Conservation (phyloP, 345 rosid species). For the Trapa incisa region DNA sequence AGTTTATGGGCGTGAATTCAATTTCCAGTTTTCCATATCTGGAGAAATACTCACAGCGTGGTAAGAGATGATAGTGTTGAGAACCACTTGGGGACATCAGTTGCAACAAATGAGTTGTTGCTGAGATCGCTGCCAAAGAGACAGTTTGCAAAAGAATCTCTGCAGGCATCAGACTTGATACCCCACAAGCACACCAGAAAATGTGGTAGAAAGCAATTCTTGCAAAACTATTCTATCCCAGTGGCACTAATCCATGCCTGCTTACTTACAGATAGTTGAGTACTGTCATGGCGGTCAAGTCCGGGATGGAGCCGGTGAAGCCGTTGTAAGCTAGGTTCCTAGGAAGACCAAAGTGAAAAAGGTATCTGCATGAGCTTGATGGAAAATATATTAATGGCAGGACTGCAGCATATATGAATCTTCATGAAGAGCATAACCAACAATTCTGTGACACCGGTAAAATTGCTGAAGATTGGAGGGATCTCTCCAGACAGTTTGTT, state of each 20-base stretch:
- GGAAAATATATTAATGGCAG: neutral
- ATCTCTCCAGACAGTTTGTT: slow-evolving; percentile 22
- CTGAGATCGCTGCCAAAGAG: slow-evolving; percentile 31
- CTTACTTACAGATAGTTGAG: slow-evolving; percentile 29
- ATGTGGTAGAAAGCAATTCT: neutral
- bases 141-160: neutral
- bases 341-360: slow-evolving; percentile 1
- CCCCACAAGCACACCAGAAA: neutral
- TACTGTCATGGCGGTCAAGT: slow-evolving; percentile 21
- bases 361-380: neutral
- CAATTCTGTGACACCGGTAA: slow-evolving; percentile 18
- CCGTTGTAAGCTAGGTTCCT: slow-evolving; percentile 25
- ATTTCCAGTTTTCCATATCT: neutral
- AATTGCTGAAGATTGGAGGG: slow-evolving; percentile 20
- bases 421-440: slow-evolving; percentile 13
- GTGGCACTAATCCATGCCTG: neutral
- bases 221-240: neutral
- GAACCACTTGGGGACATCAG: slow-evolving; percentile 29
- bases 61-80: slow-evolving; percentile 5
- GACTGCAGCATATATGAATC: neutral
- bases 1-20: neutral
- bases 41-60: neutral
- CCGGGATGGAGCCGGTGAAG: slow-evolving; percentile 25
- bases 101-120: slow-evolving; percentile 21
- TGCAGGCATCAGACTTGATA: neutral